These are phyloP conservation scores for Leccinum imitatum DNA, from an alignment of 768 basidiomycete species.

Conservation along the genomic window DNA sequence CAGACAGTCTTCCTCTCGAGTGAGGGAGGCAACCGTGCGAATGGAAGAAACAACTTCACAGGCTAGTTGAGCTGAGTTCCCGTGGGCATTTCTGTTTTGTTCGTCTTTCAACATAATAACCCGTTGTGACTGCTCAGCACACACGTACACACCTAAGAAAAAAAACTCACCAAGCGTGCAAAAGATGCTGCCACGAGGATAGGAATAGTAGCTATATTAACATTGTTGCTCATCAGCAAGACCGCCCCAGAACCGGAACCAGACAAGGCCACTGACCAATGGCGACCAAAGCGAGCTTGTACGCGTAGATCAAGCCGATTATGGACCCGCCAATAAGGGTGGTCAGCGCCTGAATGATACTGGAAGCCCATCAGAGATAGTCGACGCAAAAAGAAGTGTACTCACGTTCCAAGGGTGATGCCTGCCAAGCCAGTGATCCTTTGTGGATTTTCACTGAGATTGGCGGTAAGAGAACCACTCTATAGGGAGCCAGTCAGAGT, in stretches of 20 bases:
- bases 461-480: slow-evolving; percentile 80
- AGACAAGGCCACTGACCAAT: slow-evolving; percentile 37
- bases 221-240: neutral
- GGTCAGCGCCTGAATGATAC: slow-evolving; percentile 75
- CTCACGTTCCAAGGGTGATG: slow-evolving; percentile 77
- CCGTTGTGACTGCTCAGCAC: no score
- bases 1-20: no score
- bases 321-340: slow-evolving; percentile 71
- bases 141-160: no score
- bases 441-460: slow-evolving; percentile 82
- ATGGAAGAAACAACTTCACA: no score
- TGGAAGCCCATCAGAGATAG: slow-evolving; percentile 23
- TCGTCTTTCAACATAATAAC: no score
- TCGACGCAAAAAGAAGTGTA: slow-evolving; percentile 5
- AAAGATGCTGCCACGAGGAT: slow-evolving; percentile 73
- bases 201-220: slow-evolving; percentile 56
- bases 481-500: slow-evolving; percentile 25
- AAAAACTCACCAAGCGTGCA: slow-evolving; percentile 81
- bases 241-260: neutral
- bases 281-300: slow-evolving; percentile 79
- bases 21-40: no score
- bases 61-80: no score
- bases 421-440: slow-evolving; percentile 89
- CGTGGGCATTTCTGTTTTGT: no score
- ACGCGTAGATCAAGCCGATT: slow-evolving; percentile 75